Percentiles rank a stretch among this genome's conserved stretches.
phyloP scores from a whole-genome alignment of 371 early-diverging fungal species.

The Zancudomyces culisetae region DNA sequence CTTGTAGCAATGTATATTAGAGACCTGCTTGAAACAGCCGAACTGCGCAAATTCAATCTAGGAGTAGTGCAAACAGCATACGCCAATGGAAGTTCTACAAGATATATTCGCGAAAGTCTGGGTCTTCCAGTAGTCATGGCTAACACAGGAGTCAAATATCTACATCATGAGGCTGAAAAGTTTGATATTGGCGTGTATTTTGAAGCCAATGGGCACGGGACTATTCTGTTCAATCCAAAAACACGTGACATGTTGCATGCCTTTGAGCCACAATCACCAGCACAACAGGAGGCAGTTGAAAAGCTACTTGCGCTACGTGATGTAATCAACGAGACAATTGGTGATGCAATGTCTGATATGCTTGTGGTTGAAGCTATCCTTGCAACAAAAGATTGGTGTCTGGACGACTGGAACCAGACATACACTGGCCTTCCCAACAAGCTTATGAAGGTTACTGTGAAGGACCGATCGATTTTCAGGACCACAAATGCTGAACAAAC shows the following conservation, averaged over 20 bases:
- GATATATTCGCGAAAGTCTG: slow-evolving; percentile 68
- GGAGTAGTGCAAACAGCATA: slow-evolving; percentile 99
- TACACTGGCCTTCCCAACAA: slow-evolving; percentile 90
- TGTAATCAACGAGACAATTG: slow-evolving; percentile 94
- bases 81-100: slow-evolving; percentile 91
- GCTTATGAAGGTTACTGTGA: slow-evolving; percentile 87
- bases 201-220: slow-evolving; percentile 99
- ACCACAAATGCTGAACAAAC: slow-evolving; percentile 92
- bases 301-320: slow-evolving; percentile 67
- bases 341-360: slow-evolving; percentile 97
- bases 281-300: slow-evolving; percentile 54
- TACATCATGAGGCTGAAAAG: slow-evolving; percentile 92
- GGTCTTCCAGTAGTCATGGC: slow-evolving; percentile 87
- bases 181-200: slow-evolving; percentile 99
- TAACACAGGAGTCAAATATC: slow-evolving; percentile 97
- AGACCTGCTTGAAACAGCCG: slow-evolving; percentile 60
- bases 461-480: slow-evolving; percentile 68
- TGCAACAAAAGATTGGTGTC: slow-evolving; percentile 54
- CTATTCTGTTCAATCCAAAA: slow-evolving; percentile 79
- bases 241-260: slow-evolving; percentile 59
- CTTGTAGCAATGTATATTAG: slow-evolving; percentile 82
- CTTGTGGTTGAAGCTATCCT: slow-evolving; percentile 87
- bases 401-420: slow-evolving; percentile 74
- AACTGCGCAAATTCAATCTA: slow-evolving; percentile 54
- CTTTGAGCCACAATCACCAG: slow-evolving; percentile 39